These are phyloP conservation scores for Syzygium syzygioides DNA, from an alignment of 441 rosid species.

Conservation along the genomic window DNA sequence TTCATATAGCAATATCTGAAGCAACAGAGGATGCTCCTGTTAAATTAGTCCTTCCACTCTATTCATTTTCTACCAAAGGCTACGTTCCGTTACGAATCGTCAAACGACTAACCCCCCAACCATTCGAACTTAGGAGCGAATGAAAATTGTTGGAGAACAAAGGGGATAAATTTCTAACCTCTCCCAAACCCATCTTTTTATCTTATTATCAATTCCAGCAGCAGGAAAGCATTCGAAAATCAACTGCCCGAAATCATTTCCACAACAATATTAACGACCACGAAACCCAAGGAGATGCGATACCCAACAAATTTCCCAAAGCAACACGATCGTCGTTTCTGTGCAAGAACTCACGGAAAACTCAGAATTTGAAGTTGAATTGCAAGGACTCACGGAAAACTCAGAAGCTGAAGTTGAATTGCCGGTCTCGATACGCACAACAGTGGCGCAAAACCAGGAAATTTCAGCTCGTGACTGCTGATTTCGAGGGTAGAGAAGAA, in stretches of 20 bases:
- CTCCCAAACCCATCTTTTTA: background rate
- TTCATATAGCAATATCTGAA: background rate
- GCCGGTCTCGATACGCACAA: background rate
- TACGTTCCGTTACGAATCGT: background rate
- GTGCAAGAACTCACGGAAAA: background rate
- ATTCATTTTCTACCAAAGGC: background rate
- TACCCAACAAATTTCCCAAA: background rate
- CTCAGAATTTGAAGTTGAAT: background rate
- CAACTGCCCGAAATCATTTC: background rate
- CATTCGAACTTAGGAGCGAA: background rate
- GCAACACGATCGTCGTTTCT: background rate
- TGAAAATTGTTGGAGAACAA: background rate
- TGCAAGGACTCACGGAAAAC: background rate
- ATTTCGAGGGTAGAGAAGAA: background rate
- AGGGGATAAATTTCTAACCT: background rate
- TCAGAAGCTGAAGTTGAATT: background rate
- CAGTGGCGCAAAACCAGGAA: background rate
- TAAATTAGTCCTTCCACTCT: background rate
- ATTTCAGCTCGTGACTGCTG: background rate
- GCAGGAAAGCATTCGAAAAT: background rate
- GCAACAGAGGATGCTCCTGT: background rate
- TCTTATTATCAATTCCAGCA: background rate
- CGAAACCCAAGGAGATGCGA: background rate
- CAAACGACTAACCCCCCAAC: background rate
- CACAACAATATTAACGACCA: background rate